These are phyloP conservation scores for Heritiera littoralis DNA, from an alignment of 345 rosid genomes.

Conservation along the genomic window DNA sequence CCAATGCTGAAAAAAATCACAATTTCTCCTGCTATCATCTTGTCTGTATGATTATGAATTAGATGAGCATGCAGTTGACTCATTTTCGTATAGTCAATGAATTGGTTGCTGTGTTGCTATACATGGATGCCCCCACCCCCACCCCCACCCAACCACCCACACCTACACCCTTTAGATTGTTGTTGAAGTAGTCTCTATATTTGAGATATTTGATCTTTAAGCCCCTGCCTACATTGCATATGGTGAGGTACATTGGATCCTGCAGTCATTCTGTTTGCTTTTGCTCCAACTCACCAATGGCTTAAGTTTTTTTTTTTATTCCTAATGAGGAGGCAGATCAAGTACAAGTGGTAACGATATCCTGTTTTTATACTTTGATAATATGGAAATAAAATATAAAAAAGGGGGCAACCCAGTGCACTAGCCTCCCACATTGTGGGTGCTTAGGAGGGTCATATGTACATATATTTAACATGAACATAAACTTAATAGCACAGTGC, in stretches of 20 bases:
- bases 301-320: too few species aligned
- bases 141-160: too few species aligned
- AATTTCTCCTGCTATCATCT: not conserved
- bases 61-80: not conserved
- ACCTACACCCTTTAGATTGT: not conserved
- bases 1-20: not conserved
- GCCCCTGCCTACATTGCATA: not conserved
- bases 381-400: too few species aligned
- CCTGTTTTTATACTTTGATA: too few species aligned
- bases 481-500: not conserved
- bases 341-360: not conserved
- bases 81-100: not conserved
- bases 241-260: not conserved
- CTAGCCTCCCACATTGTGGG: too few species aligned
- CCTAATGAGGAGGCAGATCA: not conserved
- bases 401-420: too few species aligned
- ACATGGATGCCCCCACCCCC: not conserved
- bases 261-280: not conserved
- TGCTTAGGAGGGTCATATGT: too few species aligned
- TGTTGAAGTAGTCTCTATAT: not conserved
- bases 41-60: not conserved
- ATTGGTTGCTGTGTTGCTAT: not conserved
- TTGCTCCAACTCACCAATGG: not conserved
- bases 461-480: not conserved
- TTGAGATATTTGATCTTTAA: not conserved